Base-by-base conservation (phyloP, 2,329 filamentous ascomycete genomes). In the Pseudopyricularia javanii region DNA sequence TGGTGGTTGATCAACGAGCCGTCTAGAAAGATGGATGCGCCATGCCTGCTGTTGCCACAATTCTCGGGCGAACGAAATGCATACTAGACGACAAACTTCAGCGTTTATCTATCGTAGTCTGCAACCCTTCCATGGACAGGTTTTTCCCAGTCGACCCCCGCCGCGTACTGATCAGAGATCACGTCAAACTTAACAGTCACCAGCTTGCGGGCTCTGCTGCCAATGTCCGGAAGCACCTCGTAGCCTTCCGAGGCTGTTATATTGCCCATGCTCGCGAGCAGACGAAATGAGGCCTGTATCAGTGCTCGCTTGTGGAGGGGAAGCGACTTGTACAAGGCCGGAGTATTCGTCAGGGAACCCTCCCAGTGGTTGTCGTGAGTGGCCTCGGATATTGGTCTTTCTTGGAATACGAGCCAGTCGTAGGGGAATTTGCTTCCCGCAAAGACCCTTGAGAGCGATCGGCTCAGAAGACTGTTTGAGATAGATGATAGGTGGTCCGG, bases 1-100 rank as follows among this genome's bases (percentile, higher is more conserved):
- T 64, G 64, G 54, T 68, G 63, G 51, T 68, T 69, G 55, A 70
- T 62, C 40, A 61, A 55, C n/a, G 56, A 55, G 4, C 57, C 56
- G 40, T 60, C 40, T 28, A 60, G 53, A 48, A 58, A 61, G 26
- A 59, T 55, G 34, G 54, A 55, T 2, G 57, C 59, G 28, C 54
- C 54, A 47, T 59, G 54, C 7, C 33, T 26, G 24, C 32, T 20
- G 4, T 35, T 22, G 12, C 47, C 17, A 11, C 40, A 26, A 14
- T 45, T 14, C 30, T 49, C 54, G 48, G 22, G 32, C 24, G 60
- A 52, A 35, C 58, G 58, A 49, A 61, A 61, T 30, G 57, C 59
- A 22, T 61, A 60, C 28, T 55, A 55, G 30, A 49, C 15, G 54
- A 61, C 60, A 58, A 59, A 61, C 15, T 50, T 28, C 7, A 57